A percentile compares a stretch with the other conserved stretches of the same genome.
Evolutionary conservation across 768 basidiomycete genomes (phyloP).

Genomic region (Pholiota microspora): DNA sequence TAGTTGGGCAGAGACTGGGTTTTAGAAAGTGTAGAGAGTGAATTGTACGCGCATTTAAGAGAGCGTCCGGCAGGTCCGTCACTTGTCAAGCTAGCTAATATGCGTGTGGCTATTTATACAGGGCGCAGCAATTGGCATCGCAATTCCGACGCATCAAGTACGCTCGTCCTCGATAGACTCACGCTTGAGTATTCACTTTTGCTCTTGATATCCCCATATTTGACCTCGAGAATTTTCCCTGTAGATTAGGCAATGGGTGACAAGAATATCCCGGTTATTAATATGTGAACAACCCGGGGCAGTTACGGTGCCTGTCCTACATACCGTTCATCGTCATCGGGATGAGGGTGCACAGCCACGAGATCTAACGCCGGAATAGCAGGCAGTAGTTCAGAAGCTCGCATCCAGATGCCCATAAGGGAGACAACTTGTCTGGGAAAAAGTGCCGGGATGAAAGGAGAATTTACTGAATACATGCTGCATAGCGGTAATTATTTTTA

Average conservation of each 20-base stretch:
- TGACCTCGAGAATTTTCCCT: conserved; percentile 7
- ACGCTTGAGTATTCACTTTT: neutral
- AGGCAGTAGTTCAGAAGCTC: neutral
- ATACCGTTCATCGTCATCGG: conserved; percentile 5
- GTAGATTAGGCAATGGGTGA: neutral
- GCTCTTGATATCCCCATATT: conserved; percentile 7
- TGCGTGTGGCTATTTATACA: conserved; percentile 5
- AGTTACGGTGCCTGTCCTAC: neutral
- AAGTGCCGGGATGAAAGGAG: neutral
- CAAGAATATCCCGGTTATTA: conserved; percentile 3
- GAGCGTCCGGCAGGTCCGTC: conserved; percentile 4
- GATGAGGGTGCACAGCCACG: conserved; percentile 4
- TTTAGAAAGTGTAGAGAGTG: conserved; percentile 9
- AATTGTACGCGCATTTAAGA: conserved; percentile 4
- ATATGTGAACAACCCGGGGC: conserved; percentile 4
- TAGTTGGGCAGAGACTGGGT: conserved; percentile 9
- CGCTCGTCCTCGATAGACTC: conserved; percentile 4
- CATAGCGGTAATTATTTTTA: neutral
- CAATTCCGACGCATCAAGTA: conserved; percentile 4
- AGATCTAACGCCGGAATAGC: conserved; percentile 3
- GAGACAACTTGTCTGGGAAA: neutral
- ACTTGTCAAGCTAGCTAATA: neutral
- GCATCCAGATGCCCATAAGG: neutral
- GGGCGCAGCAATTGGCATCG: conserved; percentile 4
- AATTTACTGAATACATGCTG: neutral